Conservation (phyloP, 768 basidiomycete genomes). For the Termitomyces sp. region DNA sequence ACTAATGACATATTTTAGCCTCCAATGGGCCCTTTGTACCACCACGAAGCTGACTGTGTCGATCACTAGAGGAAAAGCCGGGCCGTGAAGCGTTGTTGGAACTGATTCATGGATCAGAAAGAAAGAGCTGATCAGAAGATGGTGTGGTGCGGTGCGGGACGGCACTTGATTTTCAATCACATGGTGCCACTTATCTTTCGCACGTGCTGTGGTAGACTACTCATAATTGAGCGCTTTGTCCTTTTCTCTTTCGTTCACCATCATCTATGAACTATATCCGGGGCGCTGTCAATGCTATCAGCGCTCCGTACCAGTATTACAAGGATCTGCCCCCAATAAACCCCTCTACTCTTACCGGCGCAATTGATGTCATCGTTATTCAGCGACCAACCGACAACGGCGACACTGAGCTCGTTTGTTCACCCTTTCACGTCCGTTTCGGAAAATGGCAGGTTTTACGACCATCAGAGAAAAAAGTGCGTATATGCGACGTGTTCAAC, state of each 20-base stretch:
- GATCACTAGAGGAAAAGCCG: conserved; percentile 24
- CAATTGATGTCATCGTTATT: conserved; percentile 98
- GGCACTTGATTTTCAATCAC: conserved; percentile 12
- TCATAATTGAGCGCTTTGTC: not conserved
- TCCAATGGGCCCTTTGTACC: conserved; percentile 55
- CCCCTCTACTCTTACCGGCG: conserved; percentile 93
- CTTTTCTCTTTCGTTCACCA: conserved; percentile 13
- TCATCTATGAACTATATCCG: conserved; percentile 79
- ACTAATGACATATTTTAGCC: conserved; percentile 37
- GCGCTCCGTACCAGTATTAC: conserved; percentile 87
- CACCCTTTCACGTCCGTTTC: conserved; percentile 96
- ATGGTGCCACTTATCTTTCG: conserved; percentile 9
- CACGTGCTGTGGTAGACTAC: conserved; percentile 12
- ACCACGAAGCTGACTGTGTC: conserved; percentile 44
- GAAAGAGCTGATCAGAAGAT: not conserved
- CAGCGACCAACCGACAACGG: conserved; percentile 63
- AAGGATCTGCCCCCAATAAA: conserved; percentile 83
- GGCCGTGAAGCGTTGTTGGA: not conserved
- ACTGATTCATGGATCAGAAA: conserved; percentile 4
- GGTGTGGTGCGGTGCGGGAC: not conserved
- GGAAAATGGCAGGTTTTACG: conserved; percentile 95
- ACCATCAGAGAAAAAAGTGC: conserved; percentile 89
- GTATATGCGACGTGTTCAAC: not conserved
- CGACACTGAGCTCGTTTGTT: conserved; percentile 72
- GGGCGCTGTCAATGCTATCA: conserved; percentile 80